A percentile compares a stretch with the other conserved stretches of the same genome.
phyloP scores from a whole-genome alignment of 2,329 filamentous ascomycete genomes.

The Meredithiella fracta region DNA sequence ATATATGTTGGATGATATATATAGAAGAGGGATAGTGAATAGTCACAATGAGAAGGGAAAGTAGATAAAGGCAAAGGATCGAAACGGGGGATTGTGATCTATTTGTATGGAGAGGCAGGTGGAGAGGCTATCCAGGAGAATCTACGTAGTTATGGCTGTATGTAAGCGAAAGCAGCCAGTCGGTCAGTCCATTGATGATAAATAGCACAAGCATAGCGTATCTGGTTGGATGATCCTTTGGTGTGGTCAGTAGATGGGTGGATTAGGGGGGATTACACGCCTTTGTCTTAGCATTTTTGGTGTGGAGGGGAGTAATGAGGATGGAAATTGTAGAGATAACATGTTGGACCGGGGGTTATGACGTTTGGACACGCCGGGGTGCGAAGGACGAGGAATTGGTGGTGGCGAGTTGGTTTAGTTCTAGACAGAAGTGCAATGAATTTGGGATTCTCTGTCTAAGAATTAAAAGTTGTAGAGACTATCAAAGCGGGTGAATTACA shows the following conservation, averaged over 20 bases:
- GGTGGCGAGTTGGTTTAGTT: no score
- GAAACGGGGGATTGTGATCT: not conserved
- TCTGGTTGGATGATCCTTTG: no score
- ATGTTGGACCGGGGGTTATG: no score
- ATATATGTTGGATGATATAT: not conserved
- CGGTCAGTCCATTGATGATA: no score
- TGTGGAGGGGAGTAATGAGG: not conserved
- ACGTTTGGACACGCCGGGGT: no score
- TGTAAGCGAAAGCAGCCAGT: no score
- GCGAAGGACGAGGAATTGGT: no score
- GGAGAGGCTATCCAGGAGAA: not conserved
- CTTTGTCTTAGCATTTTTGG: not conserved
- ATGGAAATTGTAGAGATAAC: not conserved
- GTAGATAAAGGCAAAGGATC: not conserved
- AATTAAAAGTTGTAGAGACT: not conserved
- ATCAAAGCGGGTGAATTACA: no score
- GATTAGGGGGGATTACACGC: not conserved
- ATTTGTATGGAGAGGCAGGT: not conserved
- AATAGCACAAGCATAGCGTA: no score
- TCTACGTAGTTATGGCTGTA: no score
- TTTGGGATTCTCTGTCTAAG: not conserved
- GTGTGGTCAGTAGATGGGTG: not conserved
- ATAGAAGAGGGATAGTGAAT: not conserved
- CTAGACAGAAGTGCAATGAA: no score
- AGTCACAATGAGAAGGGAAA: not conserved